These are phyloP conservation scores for Chrysanthemum seticuspe DNA, from an alignment of 129 eudicot species.

Conservation along the genomic window DNA sequence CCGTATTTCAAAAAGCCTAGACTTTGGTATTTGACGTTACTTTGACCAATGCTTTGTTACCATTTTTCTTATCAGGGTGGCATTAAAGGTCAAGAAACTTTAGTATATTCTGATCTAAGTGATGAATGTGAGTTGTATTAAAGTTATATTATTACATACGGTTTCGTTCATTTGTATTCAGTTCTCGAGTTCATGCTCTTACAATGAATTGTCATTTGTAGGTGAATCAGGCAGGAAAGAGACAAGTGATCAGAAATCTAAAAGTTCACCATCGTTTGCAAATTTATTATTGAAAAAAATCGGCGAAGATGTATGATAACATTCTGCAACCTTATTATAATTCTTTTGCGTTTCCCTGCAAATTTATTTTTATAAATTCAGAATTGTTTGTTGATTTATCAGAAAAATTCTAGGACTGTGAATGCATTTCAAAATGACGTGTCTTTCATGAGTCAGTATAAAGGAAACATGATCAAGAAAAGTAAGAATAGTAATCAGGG, in stretches of 20 bases:
- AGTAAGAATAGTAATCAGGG: background rate
- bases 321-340: constrained; percentile 1
- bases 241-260: constrained; percentile 28
- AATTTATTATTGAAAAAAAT: constrained; percentile 28
- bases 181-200: background rate
- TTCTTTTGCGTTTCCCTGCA: constrained; percentile 2
- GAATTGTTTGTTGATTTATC: constrained; percentile 15
- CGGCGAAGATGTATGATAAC: constrained; percentile 41
- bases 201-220: constrained; percentile 18
- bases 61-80: constrained; percentile 19
- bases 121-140: constrained; percentile 28
- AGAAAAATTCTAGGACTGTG: constrained; percentile 35
- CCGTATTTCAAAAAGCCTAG: no score
- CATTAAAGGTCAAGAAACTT: constrained; percentile 13
- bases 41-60: no score
- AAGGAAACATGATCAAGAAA: constrained; percentile 28
- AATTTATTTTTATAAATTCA: constrained; percentile 6
- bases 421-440: constrained; percentile 41
- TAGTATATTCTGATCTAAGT: constrained; percentile 20
- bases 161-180: background rate
- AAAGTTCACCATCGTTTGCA: constrained; percentile 29
- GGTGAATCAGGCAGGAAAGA: constrained; percentile 39
- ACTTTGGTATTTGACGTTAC: no score
- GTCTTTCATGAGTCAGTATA: constrained; percentile 26
- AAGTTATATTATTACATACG: background rate